Conservation (phyloP, 345 rosid species). For the Brassica rapa region DNA sequence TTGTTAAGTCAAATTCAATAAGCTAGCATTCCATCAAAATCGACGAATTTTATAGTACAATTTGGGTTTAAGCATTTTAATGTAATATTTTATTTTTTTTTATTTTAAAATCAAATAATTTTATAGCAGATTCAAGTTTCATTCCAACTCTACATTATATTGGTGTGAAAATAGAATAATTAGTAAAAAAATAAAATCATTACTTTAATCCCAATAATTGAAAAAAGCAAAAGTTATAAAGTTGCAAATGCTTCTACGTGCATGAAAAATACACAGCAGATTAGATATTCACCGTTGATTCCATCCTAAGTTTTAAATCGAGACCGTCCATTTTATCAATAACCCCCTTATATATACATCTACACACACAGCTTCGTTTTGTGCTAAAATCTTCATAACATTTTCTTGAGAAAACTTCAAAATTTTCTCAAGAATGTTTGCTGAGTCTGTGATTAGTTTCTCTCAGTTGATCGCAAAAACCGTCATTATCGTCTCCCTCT, state of each 20-base stretch:
- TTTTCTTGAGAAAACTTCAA: neutral
- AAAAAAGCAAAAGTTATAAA: too few relatives aligned
- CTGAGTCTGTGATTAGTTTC: slow-evolving; percentile 21
- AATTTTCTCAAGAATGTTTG: neutral
- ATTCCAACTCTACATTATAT: too few relatives aligned
- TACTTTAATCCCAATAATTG: too few relatives aligned
- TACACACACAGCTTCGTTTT: neutral
- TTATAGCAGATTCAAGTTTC: too few relatives aligned
- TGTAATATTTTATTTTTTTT: too few relatives aligned
- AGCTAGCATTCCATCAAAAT: too few relatives aligned
- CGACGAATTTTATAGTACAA: too few relatives aligned
- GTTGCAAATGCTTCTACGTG: neutral
- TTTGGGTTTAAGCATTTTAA: too few relatives aligned
- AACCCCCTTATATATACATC: neutral
- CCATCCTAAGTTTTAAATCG: neutral
- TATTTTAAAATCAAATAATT: too few relatives aligned
- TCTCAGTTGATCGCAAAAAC: neutral
- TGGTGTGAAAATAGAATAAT: too few relatives aligned
- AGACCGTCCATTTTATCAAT: neutral
- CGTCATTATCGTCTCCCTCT: slow-evolving; percentile 7
- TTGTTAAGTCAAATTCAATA: too few relatives aligned
- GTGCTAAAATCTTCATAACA: neutral
- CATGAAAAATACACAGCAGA: neutral
- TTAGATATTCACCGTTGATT: neutral
- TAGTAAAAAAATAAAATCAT: too few relatives aligned